Percentiles rank a stretch among this genome's conserved stretches.
Evolutionary conservation across 345 rosid genomes (phyloP).

Genomic region (Linum trigynum): DNA sequence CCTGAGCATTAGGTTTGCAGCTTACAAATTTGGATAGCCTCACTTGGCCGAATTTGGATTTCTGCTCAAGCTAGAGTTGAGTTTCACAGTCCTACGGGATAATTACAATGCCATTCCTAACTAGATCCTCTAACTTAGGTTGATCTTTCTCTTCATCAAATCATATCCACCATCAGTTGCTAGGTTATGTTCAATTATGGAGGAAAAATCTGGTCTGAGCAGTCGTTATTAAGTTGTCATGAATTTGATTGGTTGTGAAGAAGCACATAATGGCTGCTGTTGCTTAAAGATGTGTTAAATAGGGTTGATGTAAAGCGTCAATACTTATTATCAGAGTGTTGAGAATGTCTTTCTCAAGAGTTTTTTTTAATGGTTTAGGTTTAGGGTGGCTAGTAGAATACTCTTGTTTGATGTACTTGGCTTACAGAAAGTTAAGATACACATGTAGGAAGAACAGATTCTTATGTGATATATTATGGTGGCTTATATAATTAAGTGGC

Average conservation of each 20-base stretch:
- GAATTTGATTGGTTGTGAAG: background rate
- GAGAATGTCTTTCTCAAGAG: background rate
- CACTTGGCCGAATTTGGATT: background rate
- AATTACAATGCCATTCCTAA: too few species aligned
- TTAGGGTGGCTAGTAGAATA: too few species aligned
- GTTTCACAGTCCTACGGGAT: too few species aligned
- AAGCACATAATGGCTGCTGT: background rate
- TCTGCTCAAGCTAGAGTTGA: background rate
- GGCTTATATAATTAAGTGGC: background rate
- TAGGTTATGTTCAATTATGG: too few species aligned
- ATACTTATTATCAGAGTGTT: background rate
- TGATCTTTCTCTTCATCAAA: background rate
- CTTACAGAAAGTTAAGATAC: too few species aligned
- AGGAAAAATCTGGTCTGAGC: too few species aligned
- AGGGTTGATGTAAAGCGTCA: background rate
- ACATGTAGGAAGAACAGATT: too few species aligned
- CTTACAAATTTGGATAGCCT: background rate
- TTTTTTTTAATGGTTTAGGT: too few species aligned
- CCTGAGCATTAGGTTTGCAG: background rate
- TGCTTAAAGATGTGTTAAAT: background rate
- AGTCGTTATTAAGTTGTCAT: too few species aligned
- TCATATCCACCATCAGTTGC: background rate
- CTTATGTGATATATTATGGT: background rate
- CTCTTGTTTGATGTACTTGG: too few species aligned
- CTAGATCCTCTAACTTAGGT: background rate